Conservation (phyloP, 768 basidiomycete species). For the Tulasnella sp. region DNA sequence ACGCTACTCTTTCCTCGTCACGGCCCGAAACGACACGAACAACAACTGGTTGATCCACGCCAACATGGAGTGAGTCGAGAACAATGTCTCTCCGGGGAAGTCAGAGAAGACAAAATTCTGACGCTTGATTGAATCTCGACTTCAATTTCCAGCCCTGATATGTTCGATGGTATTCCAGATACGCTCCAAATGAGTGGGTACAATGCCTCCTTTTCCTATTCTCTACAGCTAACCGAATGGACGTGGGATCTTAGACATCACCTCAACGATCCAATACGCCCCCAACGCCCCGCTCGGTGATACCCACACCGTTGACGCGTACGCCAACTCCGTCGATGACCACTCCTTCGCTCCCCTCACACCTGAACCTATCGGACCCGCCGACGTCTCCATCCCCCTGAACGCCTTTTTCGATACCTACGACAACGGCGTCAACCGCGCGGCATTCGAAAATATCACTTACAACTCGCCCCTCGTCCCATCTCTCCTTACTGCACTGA, state of each 20-base stretch:
- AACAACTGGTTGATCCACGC: constrained; percentile 84
- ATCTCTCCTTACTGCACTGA: constrained; percentile 59
- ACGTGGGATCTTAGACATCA: constrained; percentile 43
- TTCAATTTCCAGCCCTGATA: constrained; percentile 23
- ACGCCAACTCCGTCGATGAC: constrained; percentile 49
- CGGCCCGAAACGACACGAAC: constrained; percentile 69
- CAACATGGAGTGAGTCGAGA: constrained; percentile 55
- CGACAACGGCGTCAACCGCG: constrained; percentile 73
- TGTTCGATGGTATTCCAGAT: constrained; percentile 38
- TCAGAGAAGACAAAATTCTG: not conserved
- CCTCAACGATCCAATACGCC: constrained; percentile 71
- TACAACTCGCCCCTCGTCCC: constrained; percentile 45
- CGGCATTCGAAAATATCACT: constrained; percentile 35
- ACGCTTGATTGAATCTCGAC: not conserved
- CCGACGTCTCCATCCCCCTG: constrained; percentile 49
- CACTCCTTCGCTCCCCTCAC: constrained; percentile 51
- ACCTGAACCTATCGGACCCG: constrained; percentile 33
- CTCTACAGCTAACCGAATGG: not conserved
- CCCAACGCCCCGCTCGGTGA: constrained; percentile 27
- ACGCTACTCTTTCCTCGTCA: constrained; percentile 85
- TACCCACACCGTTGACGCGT: constrained; percentile 27
- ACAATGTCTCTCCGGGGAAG: not conserved
- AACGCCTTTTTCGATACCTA: constrained; percentile 73
- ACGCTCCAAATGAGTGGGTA: constrained; percentile 59
- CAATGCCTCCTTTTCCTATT: not conserved